Evolutionary conservation across 169 alveolate genomes (phyloP).

Genomic region (Toxoplasma gondii): DNA sequence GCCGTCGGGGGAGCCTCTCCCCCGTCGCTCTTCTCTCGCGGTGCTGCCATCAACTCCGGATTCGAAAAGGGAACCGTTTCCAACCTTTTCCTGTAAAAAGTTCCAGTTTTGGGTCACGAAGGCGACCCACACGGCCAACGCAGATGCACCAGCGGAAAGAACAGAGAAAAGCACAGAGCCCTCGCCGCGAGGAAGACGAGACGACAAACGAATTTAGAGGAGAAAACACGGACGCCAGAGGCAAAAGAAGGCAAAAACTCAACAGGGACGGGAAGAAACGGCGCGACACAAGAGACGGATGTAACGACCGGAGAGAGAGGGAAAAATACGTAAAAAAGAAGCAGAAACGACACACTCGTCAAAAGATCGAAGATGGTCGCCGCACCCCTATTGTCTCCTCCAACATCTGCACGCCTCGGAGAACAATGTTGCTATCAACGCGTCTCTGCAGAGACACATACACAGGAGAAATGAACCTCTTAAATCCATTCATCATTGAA

Average conservation of each 20-base stretch:
- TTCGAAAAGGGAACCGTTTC: too few relatives aligned
- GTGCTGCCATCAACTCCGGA: too few relatives aligned
- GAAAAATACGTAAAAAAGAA: not conserved
- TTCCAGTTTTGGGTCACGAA: too few relatives aligned
- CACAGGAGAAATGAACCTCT: not conserved
- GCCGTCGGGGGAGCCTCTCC: too few relatives aligned
- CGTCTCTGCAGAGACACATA: conserved; percentile 32
- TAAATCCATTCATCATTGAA: not conserved
- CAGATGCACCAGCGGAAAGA: too few relatives aligned
- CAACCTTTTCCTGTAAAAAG: too few relatives aligned
- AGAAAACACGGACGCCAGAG: not conserved
- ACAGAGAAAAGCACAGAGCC: too few relatives aligned
- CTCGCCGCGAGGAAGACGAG: too few relatives aligned
- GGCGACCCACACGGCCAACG: too few relatives aligned
- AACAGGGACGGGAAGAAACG: not conserved
- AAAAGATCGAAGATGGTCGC: not conserved
- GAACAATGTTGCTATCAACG: conserved; percentile 45
- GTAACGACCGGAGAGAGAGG: too few relatives aligned
- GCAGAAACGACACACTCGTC: not conserved
- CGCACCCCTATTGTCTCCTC: conserved; percentile 52
- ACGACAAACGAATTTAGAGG: too few relatives aligned
- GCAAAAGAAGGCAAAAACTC: not conserved
- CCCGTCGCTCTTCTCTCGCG: too few relatives aligned
- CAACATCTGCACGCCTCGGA: conserved; percentile 50
- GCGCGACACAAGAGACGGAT: not conserved